Evolutionary conservation across 2,329 filamentous ascomycete genomes (phyloP).

Genomic region (Cadophora luteo-olivacea): DNA sequence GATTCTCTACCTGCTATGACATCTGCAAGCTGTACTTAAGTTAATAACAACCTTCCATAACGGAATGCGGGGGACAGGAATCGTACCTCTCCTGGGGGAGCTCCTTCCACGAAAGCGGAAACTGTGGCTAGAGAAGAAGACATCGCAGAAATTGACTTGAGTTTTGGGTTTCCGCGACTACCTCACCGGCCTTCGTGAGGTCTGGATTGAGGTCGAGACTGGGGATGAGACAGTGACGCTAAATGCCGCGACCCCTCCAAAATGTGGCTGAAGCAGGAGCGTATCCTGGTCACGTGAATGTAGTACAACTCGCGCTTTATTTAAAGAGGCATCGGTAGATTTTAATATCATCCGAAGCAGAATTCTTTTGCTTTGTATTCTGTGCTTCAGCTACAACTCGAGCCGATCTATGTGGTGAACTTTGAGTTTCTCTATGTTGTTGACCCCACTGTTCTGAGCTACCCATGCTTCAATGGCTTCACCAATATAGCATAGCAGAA

Average conservation of each 20-base stretch:
- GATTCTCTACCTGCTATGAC: constrained; percentile 76
- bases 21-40: constrained; percentile 73
- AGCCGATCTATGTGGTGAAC: not conserved
- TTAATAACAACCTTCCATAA: constrained; percentile 29
- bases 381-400: not conserved
- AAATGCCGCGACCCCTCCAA: constrained; percentile 15
- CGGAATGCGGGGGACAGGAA: not conserved
- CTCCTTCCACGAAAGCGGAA: constrained; percentile 89
- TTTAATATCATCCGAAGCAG: too few relatives aligned
- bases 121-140: constrained; percentile 61
- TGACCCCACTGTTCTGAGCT: not conserved
- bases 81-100: constrained; percentile 92
- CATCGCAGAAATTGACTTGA: constrained; percentile 32
- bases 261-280: constrained; percentile 15
- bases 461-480: not conserved
- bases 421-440: not conserved
- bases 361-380: not conserved
- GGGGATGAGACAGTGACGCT: constrained; percentile 9
- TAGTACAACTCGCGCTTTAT: too few relatives aligned
- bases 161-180: not conserved
- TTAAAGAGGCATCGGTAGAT: too few relatives aligned
- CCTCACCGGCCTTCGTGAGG: constrained; percentile 1
- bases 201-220: constrained; percentile 13
- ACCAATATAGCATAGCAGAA: not conserved
- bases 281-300: not conserved